Base-by-base conservation (phyloP, 352 stramenopile genomes). In the Globisporangium okanoganense region DNA sequence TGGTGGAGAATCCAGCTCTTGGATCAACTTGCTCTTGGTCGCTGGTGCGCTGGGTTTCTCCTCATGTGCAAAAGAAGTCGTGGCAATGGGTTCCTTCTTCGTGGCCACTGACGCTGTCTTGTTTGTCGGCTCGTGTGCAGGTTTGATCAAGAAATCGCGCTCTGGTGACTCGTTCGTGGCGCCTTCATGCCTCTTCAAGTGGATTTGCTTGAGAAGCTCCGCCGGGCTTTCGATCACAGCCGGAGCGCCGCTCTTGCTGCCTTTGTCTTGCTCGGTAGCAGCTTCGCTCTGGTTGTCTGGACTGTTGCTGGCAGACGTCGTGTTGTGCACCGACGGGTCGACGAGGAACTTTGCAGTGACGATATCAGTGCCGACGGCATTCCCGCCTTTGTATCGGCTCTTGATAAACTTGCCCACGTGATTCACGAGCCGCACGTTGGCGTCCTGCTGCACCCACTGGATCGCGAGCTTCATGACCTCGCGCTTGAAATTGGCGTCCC, bases 321-420 rank as follows among this genome's bases (percentile, higher is more conserved):
- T 33, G 10, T 5, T 40, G 8, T 12, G 14, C 29, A 43, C 41
- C 13, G 65, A 49, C 22, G 49, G 57, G 27, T 88, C 71, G 18
- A 94, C 79, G 18, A 76, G 72, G 45, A 94, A 94, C 55, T 90
- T 88, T 43, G 81, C 70, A n/a, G 85, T 90, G 64, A 91, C 77
- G 55, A 91, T 87, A 31, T 93, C 78, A 16, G 18, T 67, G 3
- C 78, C 79, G 14, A 87, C 78, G 14, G 43, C 12, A 4, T n/a
- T 35, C 22, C 85, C 83, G 13, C 85, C 83, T 68, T 95, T 95
- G 74, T 95, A 95, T 8, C 66, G 66, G 20, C 78, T 89, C 70
- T 95, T 95, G 71, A 93, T 95, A 58, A 90, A 87, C 55, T 92
- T 95, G 8, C 83, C 80, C 16, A 69, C 62, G 0, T 65, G 61